Evolutionary conservation across 345 rosid genomes (phyloP).

Genomic region (Salix koriyanagi): DNA sequence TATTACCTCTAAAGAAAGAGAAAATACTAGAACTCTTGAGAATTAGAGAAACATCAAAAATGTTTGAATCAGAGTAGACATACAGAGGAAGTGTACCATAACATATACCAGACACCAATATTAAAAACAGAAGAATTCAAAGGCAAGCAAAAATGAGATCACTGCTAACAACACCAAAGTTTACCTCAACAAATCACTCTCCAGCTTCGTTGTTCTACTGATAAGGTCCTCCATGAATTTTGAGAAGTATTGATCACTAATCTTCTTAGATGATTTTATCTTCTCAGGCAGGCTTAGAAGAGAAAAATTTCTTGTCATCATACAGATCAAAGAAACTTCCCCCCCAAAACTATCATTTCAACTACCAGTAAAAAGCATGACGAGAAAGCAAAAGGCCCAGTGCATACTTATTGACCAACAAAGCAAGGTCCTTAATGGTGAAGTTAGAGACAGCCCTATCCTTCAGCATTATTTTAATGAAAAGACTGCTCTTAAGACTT

Average conservation of each 20-base stretch:
- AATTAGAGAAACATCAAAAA: neutral
- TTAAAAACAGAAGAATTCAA: neutral
- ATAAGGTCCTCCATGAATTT: conserved; percentile 62
- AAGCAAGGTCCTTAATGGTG: neutral
- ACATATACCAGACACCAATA: neutral
- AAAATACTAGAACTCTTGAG: neutral
- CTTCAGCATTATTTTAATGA: neutral
- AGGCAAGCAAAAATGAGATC: neutral
- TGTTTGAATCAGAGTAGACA: neutral
- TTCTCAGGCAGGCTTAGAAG: conserved; percentile 41
- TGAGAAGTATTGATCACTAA: conserved; percentile 45
- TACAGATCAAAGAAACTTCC: neutral
- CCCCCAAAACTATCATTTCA: neutral
- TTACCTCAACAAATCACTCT: conserved; percentile 61
- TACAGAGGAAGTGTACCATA: neutral
- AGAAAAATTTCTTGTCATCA: neutral
- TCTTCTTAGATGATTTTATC: conserved; percentile 34
- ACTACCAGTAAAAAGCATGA: neutral
- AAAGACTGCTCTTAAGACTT: neutral
- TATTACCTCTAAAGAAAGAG: neutral
- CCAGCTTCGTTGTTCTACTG: conserved; percentile 52
- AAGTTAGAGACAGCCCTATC: neutral
- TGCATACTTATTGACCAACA: neutral
- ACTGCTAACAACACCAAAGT: neutral
- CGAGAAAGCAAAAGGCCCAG: neutral